Base-by-base conservation (phyloP, 805 yeast species). In the Starmerella scarabaei region DNA sequence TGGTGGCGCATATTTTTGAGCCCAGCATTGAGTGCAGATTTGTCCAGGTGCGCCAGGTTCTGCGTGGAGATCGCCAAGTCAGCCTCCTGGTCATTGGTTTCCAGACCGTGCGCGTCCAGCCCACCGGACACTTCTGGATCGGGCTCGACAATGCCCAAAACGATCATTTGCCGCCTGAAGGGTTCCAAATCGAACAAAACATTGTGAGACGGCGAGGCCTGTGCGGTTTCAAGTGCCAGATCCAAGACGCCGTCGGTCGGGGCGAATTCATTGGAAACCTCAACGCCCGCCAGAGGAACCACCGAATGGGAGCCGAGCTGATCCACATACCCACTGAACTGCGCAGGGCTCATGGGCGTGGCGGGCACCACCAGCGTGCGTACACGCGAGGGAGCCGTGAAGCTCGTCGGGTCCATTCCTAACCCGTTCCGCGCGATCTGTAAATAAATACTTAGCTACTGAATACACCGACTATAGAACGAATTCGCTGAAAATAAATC, bases 111-210 rank as follows among this genome's bases (percentile, higher is more conserved):
- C 9, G 26, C 26, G 30, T 28, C 30, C 14, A n/a, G 6, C 6
- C 16, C 30, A 9, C 14, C 15, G 15, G 30, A 8, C 15, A 28
- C 30, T 28, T 28, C 30, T 6, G 16, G 14, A n/a, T 28, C 30
- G 26, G 26, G 6, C n/a, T 6, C 16, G 7, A 60, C 54, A 20
- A 74, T 48, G 3, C 75, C 79, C 33, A 74, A 55, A 1, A 59
- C 62, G 34, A 54, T 49, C 50, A 83, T 72, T 0, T 80, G 73
- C 54, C 84, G 83, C 37, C 96, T 62, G 59, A 72, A 84, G 1
- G 95, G 94, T 60, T 91, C 96, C 47, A 88, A 75, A 58, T 88
- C 97, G 50, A 80, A 82, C 31, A 88, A 63, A 38, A 80, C 77
- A 5, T 76, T 59, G 21, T 79, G 68, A 30, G 73, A 75, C n/a